Percentiles rank a stretch among this genome's conserved stretches.
Conservation (phyloP, 1,284 basidiomycete genomes). For the Hemileia vastatrix region DNA sequence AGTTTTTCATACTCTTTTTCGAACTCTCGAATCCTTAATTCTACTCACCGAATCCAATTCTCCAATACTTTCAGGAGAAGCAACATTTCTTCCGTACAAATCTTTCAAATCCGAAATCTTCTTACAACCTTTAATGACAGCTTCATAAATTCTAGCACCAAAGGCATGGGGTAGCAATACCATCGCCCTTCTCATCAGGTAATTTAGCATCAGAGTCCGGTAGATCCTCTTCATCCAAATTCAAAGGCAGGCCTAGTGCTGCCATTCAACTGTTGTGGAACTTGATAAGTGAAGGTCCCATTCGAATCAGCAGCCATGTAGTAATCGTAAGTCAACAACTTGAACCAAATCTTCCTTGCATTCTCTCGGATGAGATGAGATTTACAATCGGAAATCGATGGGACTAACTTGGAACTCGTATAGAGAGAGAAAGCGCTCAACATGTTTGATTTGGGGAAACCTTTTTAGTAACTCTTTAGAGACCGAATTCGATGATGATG, state of each 20-base stretch:
- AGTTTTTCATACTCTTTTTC: no score
- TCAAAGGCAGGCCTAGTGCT: background rate
- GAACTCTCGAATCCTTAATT: no score
- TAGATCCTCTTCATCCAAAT: constrained; percentile 2
- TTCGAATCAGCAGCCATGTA: background rate
- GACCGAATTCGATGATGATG: no score
- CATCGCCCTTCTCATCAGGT: no score
- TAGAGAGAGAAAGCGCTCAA: background rate
- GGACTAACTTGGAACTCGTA: background rate
- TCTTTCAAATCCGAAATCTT: no score
- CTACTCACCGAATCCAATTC: no score
- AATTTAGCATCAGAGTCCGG: background rate
- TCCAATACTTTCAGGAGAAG: no score
- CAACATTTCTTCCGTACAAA: no score
- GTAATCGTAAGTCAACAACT: background rate
- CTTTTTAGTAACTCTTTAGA: no score
- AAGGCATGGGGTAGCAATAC: no score
- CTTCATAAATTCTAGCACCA: no score
- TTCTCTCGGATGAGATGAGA: background rate
- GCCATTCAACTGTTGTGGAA: background rate
- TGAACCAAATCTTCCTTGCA: background rate
- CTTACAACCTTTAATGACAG: no score
- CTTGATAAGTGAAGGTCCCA: background rate
- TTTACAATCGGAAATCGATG: background rate
- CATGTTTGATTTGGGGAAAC: background rate